Evolutionary conservation across 495 filamentous ascomycete species (phyloP).

Genomic region (Aspergillus kassunensis): DNA sequence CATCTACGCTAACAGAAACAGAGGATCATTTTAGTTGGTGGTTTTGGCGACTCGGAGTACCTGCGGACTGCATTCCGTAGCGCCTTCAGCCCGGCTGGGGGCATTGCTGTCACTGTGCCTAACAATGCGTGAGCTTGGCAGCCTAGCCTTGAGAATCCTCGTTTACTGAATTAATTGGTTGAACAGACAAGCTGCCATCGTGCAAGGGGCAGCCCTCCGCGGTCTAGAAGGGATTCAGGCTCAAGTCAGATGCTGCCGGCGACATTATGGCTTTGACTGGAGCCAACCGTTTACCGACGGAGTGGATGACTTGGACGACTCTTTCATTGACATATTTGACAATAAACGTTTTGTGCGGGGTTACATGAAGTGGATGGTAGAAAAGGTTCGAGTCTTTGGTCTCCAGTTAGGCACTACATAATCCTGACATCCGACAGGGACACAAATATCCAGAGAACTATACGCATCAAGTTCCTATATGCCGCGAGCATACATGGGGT

Average conservation of each 20-base stretch:
- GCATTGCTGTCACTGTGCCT: slow-evolving; percentile 7
- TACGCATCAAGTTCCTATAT: no score
- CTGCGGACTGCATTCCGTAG: slow-evolving; percentile 28
- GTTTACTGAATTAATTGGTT: not conserved
- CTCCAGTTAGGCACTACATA: no score
- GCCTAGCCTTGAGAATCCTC: not conserved
- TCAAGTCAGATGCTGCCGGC: not conserved
- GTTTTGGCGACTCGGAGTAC: slow-evolving; percentile 63
- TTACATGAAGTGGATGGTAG: slow-evolving; percentile 6
- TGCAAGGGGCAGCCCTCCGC: slow-evolving; percentile 6
- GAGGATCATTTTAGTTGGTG: slow-evolving; percentile 62
- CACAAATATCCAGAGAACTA: not conserved
- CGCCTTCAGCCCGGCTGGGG: slow-evolving; percentile 38
- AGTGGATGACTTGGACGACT: not conserved
- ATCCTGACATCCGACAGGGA: not conserved
- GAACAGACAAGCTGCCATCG: slow-evolving; percentile 7
- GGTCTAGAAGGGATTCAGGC: slow-evolving; percentile 2
- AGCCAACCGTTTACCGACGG: not conserved
- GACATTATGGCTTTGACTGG: not conserved
- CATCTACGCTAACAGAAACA: slow-evolving; percentile 14
- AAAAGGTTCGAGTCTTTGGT: not conserved
- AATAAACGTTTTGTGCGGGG: not conserved
- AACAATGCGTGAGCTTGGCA: not conserved
- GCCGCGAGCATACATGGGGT: no score
- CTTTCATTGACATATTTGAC: not conserved